Percentiles rank a stretch among this genome's conserved stretches.
These are phyloP conservation scores for Tylopilus vinaceipallidus DNA, from an alignment of 768 basidiomycete species.

Conservation along the genomic window DNA sequence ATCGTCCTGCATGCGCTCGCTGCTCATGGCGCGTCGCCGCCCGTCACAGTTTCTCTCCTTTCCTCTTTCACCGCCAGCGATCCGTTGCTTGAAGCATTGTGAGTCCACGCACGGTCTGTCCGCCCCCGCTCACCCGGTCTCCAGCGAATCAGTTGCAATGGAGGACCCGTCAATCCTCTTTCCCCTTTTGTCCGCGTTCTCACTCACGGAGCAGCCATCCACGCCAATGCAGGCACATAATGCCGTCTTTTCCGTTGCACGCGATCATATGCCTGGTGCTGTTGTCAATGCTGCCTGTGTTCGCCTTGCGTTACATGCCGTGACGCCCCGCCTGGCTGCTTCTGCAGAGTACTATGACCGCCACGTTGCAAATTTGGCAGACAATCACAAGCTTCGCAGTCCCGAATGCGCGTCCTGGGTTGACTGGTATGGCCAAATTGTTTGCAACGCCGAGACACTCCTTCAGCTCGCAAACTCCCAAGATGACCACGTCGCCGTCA, in stretches of 20 bases:
- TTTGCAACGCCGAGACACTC: constrained; percentile 66
- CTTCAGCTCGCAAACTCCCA: constrained; percentile 50
- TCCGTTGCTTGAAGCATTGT: constrained; percentile 33
- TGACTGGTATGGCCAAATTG: constrained; percentile 75
- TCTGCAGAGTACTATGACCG: constrained; percentile 70
- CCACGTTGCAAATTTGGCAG: constrained; percentile 29
- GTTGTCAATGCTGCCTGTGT: constrained; percentile 59
- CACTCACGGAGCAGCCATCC: constrained; percentile 43
- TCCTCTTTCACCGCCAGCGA: constrained; percentile 29
- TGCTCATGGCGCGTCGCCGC: constrained; percentile 26
- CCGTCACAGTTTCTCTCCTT: constrained; percentile 28
- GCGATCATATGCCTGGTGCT: constrained; percentile 45
- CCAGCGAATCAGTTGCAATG: constrained; percentile 78
- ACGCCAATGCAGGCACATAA: constrained; percentile 51
- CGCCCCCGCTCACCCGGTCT: constrained; percentile 1
- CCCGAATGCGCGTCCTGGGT: constrained; percentile 69
- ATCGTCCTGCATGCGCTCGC: constrained; percentile 13
- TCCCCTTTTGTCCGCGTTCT: constrained; percentile 58
- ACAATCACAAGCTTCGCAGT: constrained; percentile 25
- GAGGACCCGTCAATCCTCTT: constrained; percentile 78
- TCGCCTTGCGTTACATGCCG: constrained; percentile 73
- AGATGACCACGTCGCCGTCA: constrained; percentile 32
- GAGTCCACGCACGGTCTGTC: constrained; percentile 7
- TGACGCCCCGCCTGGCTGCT: constrained; percentile 80
- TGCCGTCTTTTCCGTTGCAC: constrained; percentile 38